These are phyloP conservation scores for Toxicodendron radicans DNA, from an alignment of 345 rosid genomes.

Conservation along the genomic window DNA sequence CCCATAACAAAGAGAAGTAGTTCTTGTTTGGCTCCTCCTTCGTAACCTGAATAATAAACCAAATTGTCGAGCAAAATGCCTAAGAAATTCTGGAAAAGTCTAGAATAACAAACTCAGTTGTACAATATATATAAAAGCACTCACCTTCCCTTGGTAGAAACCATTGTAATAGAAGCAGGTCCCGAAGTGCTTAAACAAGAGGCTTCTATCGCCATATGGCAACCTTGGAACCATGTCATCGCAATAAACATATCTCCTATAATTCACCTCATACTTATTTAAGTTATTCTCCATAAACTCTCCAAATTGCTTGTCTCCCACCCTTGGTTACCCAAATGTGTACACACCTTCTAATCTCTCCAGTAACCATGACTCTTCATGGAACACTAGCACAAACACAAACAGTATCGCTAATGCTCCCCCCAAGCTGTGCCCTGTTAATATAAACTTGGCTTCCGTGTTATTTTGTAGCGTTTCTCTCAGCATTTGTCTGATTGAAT, in stretches of 20 bases:
- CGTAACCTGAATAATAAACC: slow-evolving; percentile 35
- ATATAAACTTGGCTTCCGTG: slow-evolving; percentile 37
- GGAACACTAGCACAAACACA: slow-evolving; percentile 34
- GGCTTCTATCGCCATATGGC: slow-evolving; percentile 51
- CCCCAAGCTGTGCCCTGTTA: slow-evolving; percentile 63
- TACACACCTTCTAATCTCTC: slow-evolving; percentile 51
- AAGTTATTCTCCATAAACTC: slow-evolving; percentile 37
- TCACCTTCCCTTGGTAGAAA: slow-evolving; percentile 47
- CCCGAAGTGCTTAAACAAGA: slow-evolving; percentile 49
- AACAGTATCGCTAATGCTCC: slow-evolving; percentile 53
- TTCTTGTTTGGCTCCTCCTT: slow-evolving; percentile 71
- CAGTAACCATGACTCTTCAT: slow-evolving; percentile 42
- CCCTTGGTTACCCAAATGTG: slow-evolving; percentile 65
- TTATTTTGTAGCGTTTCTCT: slow-evolving; percentile 34
- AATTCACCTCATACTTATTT: slow-evolving; percentile 31
- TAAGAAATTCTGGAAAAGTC: no score
- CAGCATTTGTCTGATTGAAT: slow-evolving; percentile 32
- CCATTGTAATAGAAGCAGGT: slow-evolving; percentile 39
- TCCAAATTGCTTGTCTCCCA: slow-evolving; percentile 47
- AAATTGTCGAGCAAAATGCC: no score
- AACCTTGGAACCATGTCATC: slow-evolving; percentile 57
- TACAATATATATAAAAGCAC: neutral
- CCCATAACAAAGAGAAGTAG: slow-evolving; percentile 50
- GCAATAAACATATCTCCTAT: slow-evolving; percentile 46
- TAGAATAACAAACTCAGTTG: no score